These are phyloP conservation scores for Saccharomycopsis selenospora DNA, from an alignment of 805 yeast species.

Conservation along the genomic window DNA sequence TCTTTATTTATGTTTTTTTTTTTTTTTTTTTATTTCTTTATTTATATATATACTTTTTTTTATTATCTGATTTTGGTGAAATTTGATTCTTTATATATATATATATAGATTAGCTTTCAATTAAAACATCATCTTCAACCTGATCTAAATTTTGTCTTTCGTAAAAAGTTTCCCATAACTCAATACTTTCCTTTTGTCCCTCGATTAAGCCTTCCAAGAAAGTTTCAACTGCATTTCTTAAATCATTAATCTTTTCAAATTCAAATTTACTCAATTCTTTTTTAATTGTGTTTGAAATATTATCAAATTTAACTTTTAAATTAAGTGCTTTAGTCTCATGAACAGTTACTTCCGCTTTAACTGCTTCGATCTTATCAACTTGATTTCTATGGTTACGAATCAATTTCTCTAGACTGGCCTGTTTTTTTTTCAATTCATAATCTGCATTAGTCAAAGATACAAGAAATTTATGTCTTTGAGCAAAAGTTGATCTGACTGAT, in stretches of 20 bases:
- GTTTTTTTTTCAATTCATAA: constrained; percentile 41
- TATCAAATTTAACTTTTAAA: constrained; percentile 55
- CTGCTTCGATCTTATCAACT: constrained; percentile 51
- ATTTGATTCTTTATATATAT: no score
- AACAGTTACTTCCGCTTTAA: constrained; percentile 52
- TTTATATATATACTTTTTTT: no score
- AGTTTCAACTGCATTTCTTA: constrained; percentile 83
- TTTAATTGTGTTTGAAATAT: constrained; percentile 58
- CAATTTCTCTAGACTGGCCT: constrained; percentile 38
- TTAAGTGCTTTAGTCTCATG: constrained; percentile 46
- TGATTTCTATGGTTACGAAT: constrained; percentile 41
- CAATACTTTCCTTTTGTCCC: constrained; percentile 85
- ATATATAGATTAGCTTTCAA: constrained; percentile 1
- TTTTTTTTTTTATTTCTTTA: no score
- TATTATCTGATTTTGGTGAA: no score
- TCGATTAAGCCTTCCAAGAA: constrained; percentile 87
- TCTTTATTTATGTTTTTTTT: no score
- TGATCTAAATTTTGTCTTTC: constrained; percentile 31
- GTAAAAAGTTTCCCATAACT: constrained; percentile 84
- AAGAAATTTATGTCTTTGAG: constrained; percentile 58
- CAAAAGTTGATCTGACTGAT: constrained; percentile 65
- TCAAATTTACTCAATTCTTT: constrained; percentile 63
- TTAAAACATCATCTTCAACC: constrained; percentile 9
- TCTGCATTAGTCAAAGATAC: constrained; percentile 39
- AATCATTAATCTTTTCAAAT: constrained; percentile 68